phyloP scores from a whole-genome alignment of 1,139 yeast species.

The Suhomyces wounanorum region DNA sequence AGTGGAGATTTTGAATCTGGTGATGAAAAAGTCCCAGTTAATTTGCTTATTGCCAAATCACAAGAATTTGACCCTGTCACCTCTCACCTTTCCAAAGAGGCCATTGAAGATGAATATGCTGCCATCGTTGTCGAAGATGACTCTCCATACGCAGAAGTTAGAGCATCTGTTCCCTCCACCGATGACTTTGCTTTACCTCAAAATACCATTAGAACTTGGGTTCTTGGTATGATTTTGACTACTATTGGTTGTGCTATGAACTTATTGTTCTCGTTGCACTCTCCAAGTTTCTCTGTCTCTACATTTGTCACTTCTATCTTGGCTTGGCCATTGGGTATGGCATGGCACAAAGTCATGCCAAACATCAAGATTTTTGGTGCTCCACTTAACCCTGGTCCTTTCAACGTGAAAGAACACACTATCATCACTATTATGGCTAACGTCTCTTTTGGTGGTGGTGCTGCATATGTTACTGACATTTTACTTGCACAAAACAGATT shows the following conservation, averaged over 20 bases:
- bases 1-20: constrained; percentile 27
- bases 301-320: constrained; percentile 59
- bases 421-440: constrained; percentile 63
- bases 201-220: constrained; percentile 66
- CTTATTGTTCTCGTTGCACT: constrained; percentile 58
- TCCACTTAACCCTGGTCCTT: constrained; percentile 61
- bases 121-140: constrained; percentile 50
- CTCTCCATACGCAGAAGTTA: constrained; percentile 68
- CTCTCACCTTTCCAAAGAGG: constrained; percentile 20
- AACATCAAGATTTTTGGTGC: constrained; percentile 44
- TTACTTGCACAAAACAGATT: constrained; percentile 56
- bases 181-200: constrained; percentile 60
- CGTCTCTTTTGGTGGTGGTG: constrained; percentile 59
- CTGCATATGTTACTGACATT: constrained; percentile 64
- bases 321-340: constrained; percentile 63
- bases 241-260: constrained; percentile 64
- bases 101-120: constrained; percentile 45
- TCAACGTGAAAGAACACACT: constrained; percentile 66
- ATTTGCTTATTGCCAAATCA: constrained; percentile 31
- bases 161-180: constrained; percentile 65
- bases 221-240: constrained; percentile 50
- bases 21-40: constrained; percentile 17
- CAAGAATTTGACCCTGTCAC: constrained; percentile 42
- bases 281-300: constrained; percentile 55
- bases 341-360: constrained; percentile 54